These are phyloP conservation scores for Diaporthe amygdali DNA, from an alignment of 2,329 filamentous ascomycete species.

Conservation along the genomic window DNA sequence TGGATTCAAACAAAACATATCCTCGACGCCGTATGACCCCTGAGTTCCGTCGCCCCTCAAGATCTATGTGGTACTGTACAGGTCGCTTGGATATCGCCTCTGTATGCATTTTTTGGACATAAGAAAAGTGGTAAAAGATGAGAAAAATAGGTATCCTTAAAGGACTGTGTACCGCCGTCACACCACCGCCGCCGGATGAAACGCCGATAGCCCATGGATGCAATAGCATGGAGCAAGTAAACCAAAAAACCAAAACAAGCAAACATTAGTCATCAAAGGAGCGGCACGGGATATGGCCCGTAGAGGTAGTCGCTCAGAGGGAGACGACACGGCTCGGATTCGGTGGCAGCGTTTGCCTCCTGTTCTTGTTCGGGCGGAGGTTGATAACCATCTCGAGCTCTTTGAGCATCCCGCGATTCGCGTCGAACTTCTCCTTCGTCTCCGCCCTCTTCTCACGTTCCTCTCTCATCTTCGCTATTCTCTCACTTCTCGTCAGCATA, in stretches of 20 bases:
- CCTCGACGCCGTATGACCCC: not conserved
- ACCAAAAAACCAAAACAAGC: conserved; percentile 16
- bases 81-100: conserved; percentile 15
- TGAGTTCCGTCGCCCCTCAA: conserved; percentile 2
- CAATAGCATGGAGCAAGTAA: conserved; percentile 5
- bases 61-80: conserved; percentile 21
- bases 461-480: conserved; percentile 85
- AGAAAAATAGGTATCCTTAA: conserved; percentile 3
- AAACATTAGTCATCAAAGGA: conserved; percentile 26
- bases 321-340: conserved; percentile 45
- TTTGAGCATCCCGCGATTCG: conserved; percentile 86
- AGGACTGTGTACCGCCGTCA: conserved; percentile 6
- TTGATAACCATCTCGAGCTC: conserved; percentile 91
- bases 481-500: conserved; percentile 81
- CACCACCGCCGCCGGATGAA: not conserved
- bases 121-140: conserved; percentile 3
- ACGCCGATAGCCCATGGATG: conserved; percentile 21
- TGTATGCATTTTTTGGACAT: conserved; percentile 7
- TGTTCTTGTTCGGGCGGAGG: conserved; percentile 46
- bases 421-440: conserved; percentile 76
- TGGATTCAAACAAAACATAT: not conserved
- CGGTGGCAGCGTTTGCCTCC: conserved; percentile 41
- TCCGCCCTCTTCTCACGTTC: conserved; percentile 78
- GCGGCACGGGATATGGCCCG: conserved; percentile 15
- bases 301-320: conserved; percentile 36